Conservation (phyloP, 1,284 basidiomycete species). For the Neolentinus lepideus region DNA sequence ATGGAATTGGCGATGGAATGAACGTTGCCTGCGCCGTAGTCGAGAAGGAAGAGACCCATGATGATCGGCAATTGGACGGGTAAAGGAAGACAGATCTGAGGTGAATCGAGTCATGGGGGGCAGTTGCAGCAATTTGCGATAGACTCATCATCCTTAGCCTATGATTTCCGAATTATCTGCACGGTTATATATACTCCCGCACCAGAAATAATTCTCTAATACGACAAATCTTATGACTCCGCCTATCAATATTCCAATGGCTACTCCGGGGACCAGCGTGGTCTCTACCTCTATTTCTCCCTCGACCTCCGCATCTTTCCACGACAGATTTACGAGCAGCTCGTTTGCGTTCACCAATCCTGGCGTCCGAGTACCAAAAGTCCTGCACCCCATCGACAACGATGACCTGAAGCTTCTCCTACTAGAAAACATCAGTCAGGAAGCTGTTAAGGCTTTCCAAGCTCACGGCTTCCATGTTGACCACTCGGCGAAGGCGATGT, state of each 20-base stretch:
- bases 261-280: conserved; percentile 20
- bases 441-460: conserved; percentile 80
- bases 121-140: background rate
- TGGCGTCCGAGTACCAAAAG: conserved; percentile 48
- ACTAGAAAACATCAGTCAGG: conserved; percentile 93
- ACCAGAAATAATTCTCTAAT: too few species aligned
- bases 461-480: conserved; percentile 92
- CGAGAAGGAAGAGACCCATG: conserved; percentile 83
- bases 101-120: background rate
- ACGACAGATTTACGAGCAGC: conserved; percentile 36
- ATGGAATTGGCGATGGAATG: conserved; percentile 93
- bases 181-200: background rate
- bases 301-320: conserved; percentile 25
- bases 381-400: conserved; percentile 74
- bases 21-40: conserved; percentile 95
- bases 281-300: conserved; percentile 46
- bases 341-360: conserved; percentile 13
- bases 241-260: conserved; percentile 33
- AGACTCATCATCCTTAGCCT: conserved; percentile 4
- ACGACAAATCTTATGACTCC: conserved; percentile 16
- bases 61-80: conserved; percentile 6
- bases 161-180: conserved; percentile 2
- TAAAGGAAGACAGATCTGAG: background rate
- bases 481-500: conserved; percentile 81
- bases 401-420: conserved; percentile 75